A percentile compares a stretch with the other conserved stretches of the same genome.
Evolutionary conservation across 192 early-diverging fungal species (phyloP).

Genomic region (Gaertneriomyces sp.): DNA sequence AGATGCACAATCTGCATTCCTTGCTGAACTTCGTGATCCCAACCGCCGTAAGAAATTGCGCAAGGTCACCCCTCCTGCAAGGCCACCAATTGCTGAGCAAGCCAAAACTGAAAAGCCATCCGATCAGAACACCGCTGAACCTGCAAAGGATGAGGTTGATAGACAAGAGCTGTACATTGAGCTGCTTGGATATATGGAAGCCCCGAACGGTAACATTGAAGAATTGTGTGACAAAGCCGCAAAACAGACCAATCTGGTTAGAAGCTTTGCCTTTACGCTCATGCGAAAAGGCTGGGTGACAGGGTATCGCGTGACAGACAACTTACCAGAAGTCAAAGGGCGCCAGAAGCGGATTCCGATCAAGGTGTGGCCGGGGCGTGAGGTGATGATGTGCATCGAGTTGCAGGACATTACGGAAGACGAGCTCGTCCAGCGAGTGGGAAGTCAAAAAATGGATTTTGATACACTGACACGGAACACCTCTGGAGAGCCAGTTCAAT

Average conservation of each 20-base stretch:
- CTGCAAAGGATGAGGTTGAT: conserved; percentile 24
- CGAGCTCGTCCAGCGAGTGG: conserved; percentile 33
- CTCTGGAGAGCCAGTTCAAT: not conserved
- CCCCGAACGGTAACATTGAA: conserved; percentile 46
- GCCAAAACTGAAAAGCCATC: conserved; percentile 16
- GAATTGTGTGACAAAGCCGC: conserved; percentile 37
- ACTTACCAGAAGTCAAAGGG: not conserved
- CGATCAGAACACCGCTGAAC: conserved; percentile 9
- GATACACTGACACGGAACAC: conserved; percentile 6
- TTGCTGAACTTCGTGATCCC: conserved; percentile 29
- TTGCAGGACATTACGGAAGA: conserved; percentile 37
- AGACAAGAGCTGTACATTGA: conserved; percentile 49
- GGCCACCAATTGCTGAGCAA: conserved; percentile 17
- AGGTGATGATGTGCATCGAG: conserved; percentile 43
- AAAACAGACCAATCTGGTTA: conserved; percentile 30
- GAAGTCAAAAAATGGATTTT: conserved; percentile 3
- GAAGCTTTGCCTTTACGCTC: conserved; percentile 48
- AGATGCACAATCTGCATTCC: conserved; percentile 27
- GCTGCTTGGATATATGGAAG: conserved; percentile 51
- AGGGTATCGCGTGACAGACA: conserved; percentile 36
- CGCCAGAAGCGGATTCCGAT: conserved; percentile 27
- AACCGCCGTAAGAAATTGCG: conserved; percentile 32
- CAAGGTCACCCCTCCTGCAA: conserved; percentile 17
- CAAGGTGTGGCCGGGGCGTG: conserved; percentile 44
- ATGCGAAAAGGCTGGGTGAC: conserved; percentile 41